These are phyloP conservation scores for Cordyceps sp. DNA, from an alignment of 2,329 filamentous ascomycete genomes.

Conservation along the genomic window DNA sequence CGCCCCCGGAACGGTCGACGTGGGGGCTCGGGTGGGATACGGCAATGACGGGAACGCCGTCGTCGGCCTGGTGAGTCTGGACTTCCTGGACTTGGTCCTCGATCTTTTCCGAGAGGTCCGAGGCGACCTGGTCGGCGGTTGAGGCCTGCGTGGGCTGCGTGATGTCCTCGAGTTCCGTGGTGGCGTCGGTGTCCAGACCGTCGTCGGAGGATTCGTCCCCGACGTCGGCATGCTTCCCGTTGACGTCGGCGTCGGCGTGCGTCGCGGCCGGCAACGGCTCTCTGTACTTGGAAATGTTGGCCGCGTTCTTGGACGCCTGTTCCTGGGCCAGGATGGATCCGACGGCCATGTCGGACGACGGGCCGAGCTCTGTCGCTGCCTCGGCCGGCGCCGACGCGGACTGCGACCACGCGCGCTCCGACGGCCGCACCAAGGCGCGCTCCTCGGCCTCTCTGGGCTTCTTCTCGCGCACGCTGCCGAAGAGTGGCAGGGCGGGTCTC, in stretches of 20 bases:
- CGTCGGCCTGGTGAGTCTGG: no score
- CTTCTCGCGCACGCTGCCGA: constrained; percentile 56
- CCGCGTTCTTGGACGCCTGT: constrained; percentile 30
- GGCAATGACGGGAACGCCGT: no score
- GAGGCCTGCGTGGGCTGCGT: neutral
- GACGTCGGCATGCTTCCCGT: constrained; percentile 45
- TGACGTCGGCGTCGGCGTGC: constrained; percentile 46
- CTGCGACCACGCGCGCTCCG: constrained; percentile 16
- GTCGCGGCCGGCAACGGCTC: constrained; percentile 57
- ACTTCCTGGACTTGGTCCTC: constrained; percentile 1
- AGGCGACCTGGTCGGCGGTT: neutral
- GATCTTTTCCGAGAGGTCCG: constrained; percentile 7
- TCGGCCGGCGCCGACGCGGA: neutral
- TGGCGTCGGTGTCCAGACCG: constrained; percentile 8
- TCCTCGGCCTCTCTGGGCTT: constrained; percentile 37
- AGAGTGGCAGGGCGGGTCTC: constrained; percentile 55
- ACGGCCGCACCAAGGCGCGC: constrained; percentile 38
- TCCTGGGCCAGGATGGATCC: constrained; percentile 40
- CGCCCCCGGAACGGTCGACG: no score
- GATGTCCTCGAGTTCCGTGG: constrained; percentile 4
- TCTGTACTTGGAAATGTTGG: constrained; percentile 38
- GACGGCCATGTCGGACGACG: constrained; percentile 41
- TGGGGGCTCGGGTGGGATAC: no score
- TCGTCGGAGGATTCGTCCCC: constrained; percentile 16
- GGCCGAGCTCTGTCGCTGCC: constrained; percentile 14